Evolutionary conservation across 495 filamentous ascomycete species (phyloP).

Genomic region (Recurvomyces mirabilis): DNA sequence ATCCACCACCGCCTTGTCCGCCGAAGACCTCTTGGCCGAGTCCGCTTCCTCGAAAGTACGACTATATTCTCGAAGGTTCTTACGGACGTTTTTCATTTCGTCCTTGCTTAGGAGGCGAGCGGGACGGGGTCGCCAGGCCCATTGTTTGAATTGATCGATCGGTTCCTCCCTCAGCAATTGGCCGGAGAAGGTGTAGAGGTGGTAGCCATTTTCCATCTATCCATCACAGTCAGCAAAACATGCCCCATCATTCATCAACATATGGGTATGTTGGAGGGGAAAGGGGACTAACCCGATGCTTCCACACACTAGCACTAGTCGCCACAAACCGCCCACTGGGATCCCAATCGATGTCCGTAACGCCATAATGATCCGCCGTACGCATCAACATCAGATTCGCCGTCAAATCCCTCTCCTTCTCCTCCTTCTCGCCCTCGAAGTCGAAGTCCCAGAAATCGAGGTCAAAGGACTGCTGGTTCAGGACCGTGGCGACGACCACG

Average conservation of each 20-base stretch:
- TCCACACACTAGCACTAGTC: slow-evolving; percentile 86
- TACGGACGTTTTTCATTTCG: slow-evolving; percentile 93
- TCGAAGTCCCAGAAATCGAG: slow-evolving; percentile 96
- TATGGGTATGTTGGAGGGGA: neutral
- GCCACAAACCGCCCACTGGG: slow-evolving; percentile 89
- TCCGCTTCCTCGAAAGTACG: slow-evolving; percentile 93
- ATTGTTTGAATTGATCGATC: slow-evolving; percentile 96
- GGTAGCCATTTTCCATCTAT: slow-evolving; percentile 98
- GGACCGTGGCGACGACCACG: slow-evolving; percentile 81
- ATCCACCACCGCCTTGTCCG: slow-evolving; percentile 88
- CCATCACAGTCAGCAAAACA: slow-evolving; percentile 6
- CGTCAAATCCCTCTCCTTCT: slow-evolving; percentile 83
- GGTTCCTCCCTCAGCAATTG: slow-evolving; percentile 80
- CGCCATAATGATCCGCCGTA: slow-evolving; percentile 86
- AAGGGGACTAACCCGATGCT: slow-evolving; percentile 63
- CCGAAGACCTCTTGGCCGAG: slow-evolving; percentile 76
- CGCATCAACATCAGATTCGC: slow-evolving; percentile 91
- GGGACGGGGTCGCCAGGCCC: slow-evolving; percentile 85
- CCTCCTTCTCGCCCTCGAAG: slow-evolving; percentile 91
- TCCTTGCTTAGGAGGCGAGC: slow-evolving; percentile 79
- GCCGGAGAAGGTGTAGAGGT: slow-evolving; percentile 92
- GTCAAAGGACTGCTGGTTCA: slow-evolving; percentile 83
- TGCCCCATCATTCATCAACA: neutral
- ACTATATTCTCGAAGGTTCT: slow-evolving; percentile 94
- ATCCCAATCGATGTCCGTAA: slow-evolving; percentile 97